Base-by-base conservation (phyloP, 177 flowering plant species). In the Vitis hybrid region DNA sequence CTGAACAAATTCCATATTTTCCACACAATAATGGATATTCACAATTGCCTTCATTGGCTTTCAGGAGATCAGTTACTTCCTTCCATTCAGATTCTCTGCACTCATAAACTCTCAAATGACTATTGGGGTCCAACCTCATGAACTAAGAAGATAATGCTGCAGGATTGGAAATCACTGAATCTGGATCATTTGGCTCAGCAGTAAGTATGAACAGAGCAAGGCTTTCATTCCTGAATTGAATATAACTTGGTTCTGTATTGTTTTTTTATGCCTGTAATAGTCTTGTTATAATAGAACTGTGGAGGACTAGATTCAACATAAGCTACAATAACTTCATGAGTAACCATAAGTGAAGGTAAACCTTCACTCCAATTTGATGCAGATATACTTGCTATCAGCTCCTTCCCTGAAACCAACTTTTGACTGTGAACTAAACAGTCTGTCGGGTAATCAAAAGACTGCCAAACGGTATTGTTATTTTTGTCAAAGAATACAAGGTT, bases 361-460 rank as follows among this genome's bases (percentile, higher is more conserved):
- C 54, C 56, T 23, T 2, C 12, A 15, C 57, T 14, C 6, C 12
- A 50, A 32, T 60, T 51, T 4, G 58, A 18, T 9, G 19, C 7
- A 2, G 72, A 69, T 49, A 50, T 13, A 12, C 64, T 60, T 5
- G 72, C 32, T 6, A 6, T 23, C 60, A 69, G 21, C 13, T 19
- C 50, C 34, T 60, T 55, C 10, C 48, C 49, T 5, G 51, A 4
- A 21, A 4, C 11, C 57, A 69, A 49, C 14, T 4, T 48, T 13
- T 69, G 72, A 2, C 66, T 49, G 9, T 17, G 66, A n/a, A 69
- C 12, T 57, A 21, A 54, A 2, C 17, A 4, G 18, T 69, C 48
- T 10, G 72, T 69, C 13, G 72, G 72, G 45, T 60, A 26, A 61
- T 60, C 26, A 17, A 69, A 69, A 11, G 72, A 69, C 15, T 51